A percentile compares a stretch with the other conserved stretches of the same genome.
Evolutionary conservation across 441 rosid species (phyloP).

Genomic region (Erysimum cheiri): DNA sequence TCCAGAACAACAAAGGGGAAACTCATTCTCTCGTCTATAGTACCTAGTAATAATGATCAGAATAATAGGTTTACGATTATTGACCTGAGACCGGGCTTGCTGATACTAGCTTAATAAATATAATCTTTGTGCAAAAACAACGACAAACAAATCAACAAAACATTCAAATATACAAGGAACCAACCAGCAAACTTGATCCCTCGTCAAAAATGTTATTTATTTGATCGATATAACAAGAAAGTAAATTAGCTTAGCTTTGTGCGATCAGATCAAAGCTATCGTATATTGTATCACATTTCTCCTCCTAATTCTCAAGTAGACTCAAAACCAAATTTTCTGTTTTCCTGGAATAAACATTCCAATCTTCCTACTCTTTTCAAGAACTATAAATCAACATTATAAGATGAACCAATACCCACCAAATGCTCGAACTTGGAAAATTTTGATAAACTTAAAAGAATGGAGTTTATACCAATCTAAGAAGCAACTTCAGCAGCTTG

Average conservation of each 20-base stretch:
- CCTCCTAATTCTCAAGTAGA: constrained; percentile 23
- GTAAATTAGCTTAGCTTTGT: constrained; percentile 26
- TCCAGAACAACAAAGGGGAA: constrained; percentile 11
- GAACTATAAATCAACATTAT: constrained; percentile 13
- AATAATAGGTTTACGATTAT: neutral
- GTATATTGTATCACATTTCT: constrained; percentile 28
- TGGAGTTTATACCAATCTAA: constrained; percentile 43
- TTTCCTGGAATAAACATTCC: constrained; percentile 33
- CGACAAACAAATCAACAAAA: constrained; percentile 10
- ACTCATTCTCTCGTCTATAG: constrained; percentile 4
- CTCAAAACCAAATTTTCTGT: constrained; percentile 20
- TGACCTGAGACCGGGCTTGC: neutral
- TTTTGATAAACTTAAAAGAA: constrained; percentile 4
- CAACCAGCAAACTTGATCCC: constrained; percentile 13
- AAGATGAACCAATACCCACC: constrained; percentile 14
- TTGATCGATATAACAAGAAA: constrained; percentile 28
- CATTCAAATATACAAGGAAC: neutral
- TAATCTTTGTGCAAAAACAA: constrained; percentile 13
- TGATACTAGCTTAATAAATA: neutral
- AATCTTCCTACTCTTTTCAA: constrained; percentile 14
- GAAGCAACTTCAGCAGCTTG: constrained; percentile 44
- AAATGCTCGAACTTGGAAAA: constrained; percentile 27
- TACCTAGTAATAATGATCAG: neutral
- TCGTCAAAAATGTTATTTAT: constrained; percentile 24
- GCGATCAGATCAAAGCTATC: constrained; percentile 35